Evolutionary conservation across 176 grass and related monocot species (phyloP), one percentile per base, ranked within the genome.

Genomic region (Canna indica): DNA sequence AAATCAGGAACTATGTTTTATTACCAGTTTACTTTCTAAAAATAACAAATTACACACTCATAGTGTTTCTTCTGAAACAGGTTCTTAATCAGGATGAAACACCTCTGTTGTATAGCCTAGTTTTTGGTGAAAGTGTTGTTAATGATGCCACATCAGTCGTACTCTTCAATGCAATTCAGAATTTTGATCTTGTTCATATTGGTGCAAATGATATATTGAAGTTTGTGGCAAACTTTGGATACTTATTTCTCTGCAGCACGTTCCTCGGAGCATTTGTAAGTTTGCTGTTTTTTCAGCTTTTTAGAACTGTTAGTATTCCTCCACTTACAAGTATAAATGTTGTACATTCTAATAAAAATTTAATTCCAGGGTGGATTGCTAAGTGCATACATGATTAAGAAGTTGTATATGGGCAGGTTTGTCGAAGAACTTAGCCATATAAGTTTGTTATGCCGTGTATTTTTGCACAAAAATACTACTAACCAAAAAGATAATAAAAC

Each of bases 101-200:
- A 0, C 95, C 95, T 9, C 47, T 99, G 64, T 60, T 99, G 58
- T 94, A 99, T 41, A 93, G 89, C 73, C 76, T 99, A 7, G 95
- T 99, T 15, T 99, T 99, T 30, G 95, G 95, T 15, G 95, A 99
- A 82, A 90, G 95, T 52, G 95, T 99, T 59, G 95, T 99, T 16
- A 99, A 99, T 32, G 95, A 99, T 53, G 95, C 95, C 60, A 99
- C 90, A 6, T 99, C 95, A 13, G 81, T 99, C 22, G 95, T 99
- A 73, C 87, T 99, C 67, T 99, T 99, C 81, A 99, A 99, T 46
- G 95, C 95, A 4, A 87, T 99, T 75, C 90, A 94, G 60, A 90
- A 88, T 44, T 88, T 99, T 6, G 90, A 99, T 78, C 80, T 84
- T 50, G 79, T 59, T 60, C 83, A 94, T 0, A 66, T 90, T 41